Conservation (phyloP, 371 early-diverging fungal genomes). For the Chytridium lagenaria region DNA sequence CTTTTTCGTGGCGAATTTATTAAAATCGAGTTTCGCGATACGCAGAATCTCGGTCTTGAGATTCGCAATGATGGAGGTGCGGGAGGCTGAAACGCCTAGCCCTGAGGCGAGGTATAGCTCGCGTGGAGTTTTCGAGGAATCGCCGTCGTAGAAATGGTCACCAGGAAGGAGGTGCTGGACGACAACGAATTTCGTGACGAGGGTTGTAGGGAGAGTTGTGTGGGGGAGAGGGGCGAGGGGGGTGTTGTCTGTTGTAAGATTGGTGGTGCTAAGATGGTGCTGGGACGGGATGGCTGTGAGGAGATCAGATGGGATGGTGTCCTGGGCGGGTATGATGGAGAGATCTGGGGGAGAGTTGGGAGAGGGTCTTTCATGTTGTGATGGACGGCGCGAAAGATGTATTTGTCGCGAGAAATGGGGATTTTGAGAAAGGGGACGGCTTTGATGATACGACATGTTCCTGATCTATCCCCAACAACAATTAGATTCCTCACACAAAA, state of each 20-base stretch:
- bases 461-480: constrained; percentile 30
- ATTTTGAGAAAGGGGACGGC: constrained; percentile 36
- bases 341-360: no score
- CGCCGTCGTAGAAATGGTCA: constrained; percentile 39
- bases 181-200: constrained; percentile 39
- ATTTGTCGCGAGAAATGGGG: constrained; percentile 8
- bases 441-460: constrained; percentile 46
- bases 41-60: constrained; percentile 26
- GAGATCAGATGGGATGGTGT: background rate
- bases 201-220: background rate
- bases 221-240: background rate
- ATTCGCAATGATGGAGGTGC: constrained; percentile 33
- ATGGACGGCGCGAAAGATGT: constrained; percentile 1
- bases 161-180: constrained; percentile 35
- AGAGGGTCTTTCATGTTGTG: background rate
- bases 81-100: background rate
- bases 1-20: constrained; percentile 35
- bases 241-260: background rate
- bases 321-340: background rate
- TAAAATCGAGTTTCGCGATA: constrained; percentile 42
- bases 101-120: constrained; percentile 22
- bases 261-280: no score
- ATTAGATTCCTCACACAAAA: background rate
- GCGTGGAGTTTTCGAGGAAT: constrained; percentile 6
- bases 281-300: constrained; percentile 7